Percentiles rank a stretch among this genome's conserved stretches.
Evolutionary conservation across 2,329 filamentous ascomycete species (phyloP).

Genomic region (Rutstroemia sp.): DNA sequence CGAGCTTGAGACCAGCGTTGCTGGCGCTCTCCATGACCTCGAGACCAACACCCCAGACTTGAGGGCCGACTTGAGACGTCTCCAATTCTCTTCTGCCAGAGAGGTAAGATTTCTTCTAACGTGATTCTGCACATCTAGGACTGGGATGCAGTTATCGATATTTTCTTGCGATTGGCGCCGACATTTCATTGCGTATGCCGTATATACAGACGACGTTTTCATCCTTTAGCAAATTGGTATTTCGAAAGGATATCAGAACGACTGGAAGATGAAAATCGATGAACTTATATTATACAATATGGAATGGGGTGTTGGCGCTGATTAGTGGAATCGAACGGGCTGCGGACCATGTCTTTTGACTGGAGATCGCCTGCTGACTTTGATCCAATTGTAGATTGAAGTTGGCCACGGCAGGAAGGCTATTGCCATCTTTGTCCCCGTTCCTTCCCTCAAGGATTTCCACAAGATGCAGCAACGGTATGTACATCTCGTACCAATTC

Average conservation of each 20-base stretch:
- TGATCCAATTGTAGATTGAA: slow-evolving; percentile 78
- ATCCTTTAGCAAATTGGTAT: not conserved
- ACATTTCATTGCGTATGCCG: slow-evolving; percentile 8
- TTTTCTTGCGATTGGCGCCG: slow-evolving; percentile 7
- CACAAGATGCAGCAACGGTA: slow-evolving; percentile 99
- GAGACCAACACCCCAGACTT: slow-evolving; percentile 99
- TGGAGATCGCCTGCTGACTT: slow-evolving; percentile 73
- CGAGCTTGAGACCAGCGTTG: slow-evolving; percentile 96
- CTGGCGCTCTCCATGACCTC: slow-evolving; percentile 95
- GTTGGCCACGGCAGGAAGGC: slow-evolving; percentile 99
- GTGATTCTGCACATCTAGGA: not conserved
- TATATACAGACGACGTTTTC: slow-evolving; percentile 10
- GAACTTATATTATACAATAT: slow-evolving; percentile 14
- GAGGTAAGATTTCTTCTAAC: slow-evolving; percentile 68
- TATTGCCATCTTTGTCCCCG: slow-evolving; percentile 99
- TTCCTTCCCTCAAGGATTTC: slow-evolving; percentile 96
- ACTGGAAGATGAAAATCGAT: slow-evolving; percentile 11
- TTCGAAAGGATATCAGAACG: not conserved
- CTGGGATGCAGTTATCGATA: slow-evolving; percentile 9
- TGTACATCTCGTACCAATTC: slow-evolving; percentile 32
- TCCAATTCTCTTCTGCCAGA: slow-evolving; percentile 98
- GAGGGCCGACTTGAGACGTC: slow-evolving; percentile 89
- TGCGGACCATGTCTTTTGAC: slow-evolving; percentile 54
- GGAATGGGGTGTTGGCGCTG: slow-evolving; percentile 24
- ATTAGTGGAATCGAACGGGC: slow-evolving; percentile 61